phyloP scores from a whole-genome alignment of 345 rosid species.

The Brassica cretica region DNA sequence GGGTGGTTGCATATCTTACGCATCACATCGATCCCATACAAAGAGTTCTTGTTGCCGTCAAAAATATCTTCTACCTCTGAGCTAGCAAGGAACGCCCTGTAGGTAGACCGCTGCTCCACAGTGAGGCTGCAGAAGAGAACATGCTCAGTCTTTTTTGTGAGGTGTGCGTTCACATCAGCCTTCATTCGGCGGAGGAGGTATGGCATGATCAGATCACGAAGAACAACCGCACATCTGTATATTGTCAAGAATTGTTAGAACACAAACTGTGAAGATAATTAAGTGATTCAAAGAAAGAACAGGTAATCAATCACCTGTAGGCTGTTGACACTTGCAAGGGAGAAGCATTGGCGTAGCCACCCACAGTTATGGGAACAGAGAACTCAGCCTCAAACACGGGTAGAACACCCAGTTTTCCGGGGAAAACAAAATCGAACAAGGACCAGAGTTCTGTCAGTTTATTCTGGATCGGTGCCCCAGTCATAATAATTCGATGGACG shows the following conservation, averaged over 20 bases:
- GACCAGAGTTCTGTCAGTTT: slow-evolving; percentile 92
- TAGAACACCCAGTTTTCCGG: slow-evolving; percentile 92
- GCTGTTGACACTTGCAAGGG: slow-evolving; percentile 98
- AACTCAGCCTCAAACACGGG: slow-evolving; percentile 99
- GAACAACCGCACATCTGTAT: slow-evolving; percentile 93
- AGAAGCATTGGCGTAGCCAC: slow-evolving; percentile 98
- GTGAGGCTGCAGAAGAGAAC: slow-evolving; percentile 98
- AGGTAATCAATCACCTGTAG: slow-evolving; percentile 56
- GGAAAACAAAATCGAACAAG: slow-evolving; percentile 97
- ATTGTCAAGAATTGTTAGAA: slow-evolving; percentile 22
- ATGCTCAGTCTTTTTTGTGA: slow-evolving; percentile 89
- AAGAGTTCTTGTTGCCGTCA: slow-evolving; percentile 75
- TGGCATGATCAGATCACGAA: slow-evolving; percentile 96
- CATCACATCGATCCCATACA: slow-evolving; percentile 97
- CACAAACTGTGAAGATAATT: slow-evolving; percentile 9
- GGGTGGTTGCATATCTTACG: slow-evolving; percentile 99
- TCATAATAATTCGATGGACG: slow-evolving; percentile 91
- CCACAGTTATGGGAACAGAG: slow-evolving; percentile 90
- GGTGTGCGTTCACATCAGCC: slow-evolving; percentile 80
- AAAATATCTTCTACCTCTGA: slow-evolving; percentile 90
- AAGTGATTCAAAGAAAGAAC: slow-evolving; percentile 23
- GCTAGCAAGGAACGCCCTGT: slow-evolving; percentile 97
- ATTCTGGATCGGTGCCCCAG: slow-evolving; percentile 98
- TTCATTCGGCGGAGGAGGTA: slow-evolving; percentile 98
- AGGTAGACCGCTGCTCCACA: slow-evolving; percentile 74